Base-by-base conservation (phyloP, 148 eudicot species). In the Heliosperma pusillum region DNA sequence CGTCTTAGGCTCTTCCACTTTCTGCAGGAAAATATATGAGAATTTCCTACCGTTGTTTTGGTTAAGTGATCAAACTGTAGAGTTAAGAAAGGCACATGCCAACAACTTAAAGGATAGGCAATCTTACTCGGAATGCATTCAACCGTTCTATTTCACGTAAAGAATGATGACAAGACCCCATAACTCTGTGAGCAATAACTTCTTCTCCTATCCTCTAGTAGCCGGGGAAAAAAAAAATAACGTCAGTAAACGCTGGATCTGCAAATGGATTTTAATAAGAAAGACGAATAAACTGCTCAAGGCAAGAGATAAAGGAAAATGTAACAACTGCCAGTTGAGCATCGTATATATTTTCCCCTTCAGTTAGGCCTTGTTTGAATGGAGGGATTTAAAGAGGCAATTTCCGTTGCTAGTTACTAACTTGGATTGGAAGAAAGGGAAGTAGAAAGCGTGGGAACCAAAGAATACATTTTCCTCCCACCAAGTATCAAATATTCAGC, bases 101-200 rank as follows among this genome's bases (percentile, higher is more conserved):
- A 50, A 24, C 42, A 56, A 24, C 22, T 69, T 27, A 73, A 63
- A 11, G 59, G 5, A 17, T 20, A 33, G 17, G 77, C 57, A 61
- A 60, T 80, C 76, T 84, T 85, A 94, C 98, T 70, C 87, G 87
- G 78, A 79, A 75, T 64, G 83, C 77, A 82, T 90, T 92, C 80
- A 89, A 68, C 16, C 86, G 84, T 72, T 79, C 88, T 63, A 95
- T 87, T 80, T 84, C 80, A 75, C 86, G 86, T 61, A 82, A 76
- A 70, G 94, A 78, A 80, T 95, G 99, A 82, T 81, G 93, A 77
- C 83, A 80, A 58, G 96, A 85, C 72, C 96, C 86, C 78, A 61
- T 83, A 60, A 89, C 82, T 56, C 79, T 84, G 86, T 95, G 99
- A 30, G 88, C 70, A 80, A 95, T 85, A 22, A 92, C 85, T 67